Conservation (phyloP, 75 land plant species). For the Pseudotsuga menziesii region DNA sequence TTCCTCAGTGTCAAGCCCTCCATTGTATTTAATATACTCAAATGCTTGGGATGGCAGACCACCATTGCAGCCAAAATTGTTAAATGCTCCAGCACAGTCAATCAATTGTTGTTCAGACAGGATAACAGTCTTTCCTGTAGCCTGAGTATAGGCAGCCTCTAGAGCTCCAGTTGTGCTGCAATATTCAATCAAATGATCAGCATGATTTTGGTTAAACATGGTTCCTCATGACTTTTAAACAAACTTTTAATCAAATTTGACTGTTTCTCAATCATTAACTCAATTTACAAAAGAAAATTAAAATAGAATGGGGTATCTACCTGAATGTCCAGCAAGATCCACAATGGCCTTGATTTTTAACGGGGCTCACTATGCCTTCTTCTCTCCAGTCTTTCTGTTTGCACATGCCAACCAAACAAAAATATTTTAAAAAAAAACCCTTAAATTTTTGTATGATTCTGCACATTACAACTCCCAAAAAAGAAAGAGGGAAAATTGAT, state of each 20-base stretch:
- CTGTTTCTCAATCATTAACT: background rate
- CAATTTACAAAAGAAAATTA: background rate
- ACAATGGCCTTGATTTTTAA: slow-evolving; percentile 86
- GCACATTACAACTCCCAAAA: background rate
- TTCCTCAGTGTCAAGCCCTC: slow-evolving; percentile 95
- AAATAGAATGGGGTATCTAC: slow-evolving; percentile 19
- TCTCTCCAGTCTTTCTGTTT: slow-evolving; percentile 96
- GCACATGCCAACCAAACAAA: background rate
- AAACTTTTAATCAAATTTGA: background rate
- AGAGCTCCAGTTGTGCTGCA: slow-evolving; percentile 92
- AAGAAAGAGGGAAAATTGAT: background rate
- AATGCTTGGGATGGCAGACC: slow-evolving; percentile 98
- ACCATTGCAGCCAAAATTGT: slow-evolving; percentile 94
- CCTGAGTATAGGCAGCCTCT: slow-evolving; percentile 96
- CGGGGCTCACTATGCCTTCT: slow-evolving; percentile 83
- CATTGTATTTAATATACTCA: slow-evolving; percentile 91
- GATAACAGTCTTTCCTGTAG: slow-evolving; percentile 71
- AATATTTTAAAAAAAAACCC: background rate
- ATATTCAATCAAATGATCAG: background rate
- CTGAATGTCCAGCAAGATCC: slow-evolving; percentile 99
- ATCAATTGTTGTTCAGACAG: slow-evolving; percentile 98
- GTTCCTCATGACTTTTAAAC: background rate
- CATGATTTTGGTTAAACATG: background rate
- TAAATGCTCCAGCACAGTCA: slow-evolving; percentile 85
- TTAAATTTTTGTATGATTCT: background rate